Evolutionary conservation across 23 red algal species (phyloP).

Genomic region (Agarophyton chilense): DNA sequence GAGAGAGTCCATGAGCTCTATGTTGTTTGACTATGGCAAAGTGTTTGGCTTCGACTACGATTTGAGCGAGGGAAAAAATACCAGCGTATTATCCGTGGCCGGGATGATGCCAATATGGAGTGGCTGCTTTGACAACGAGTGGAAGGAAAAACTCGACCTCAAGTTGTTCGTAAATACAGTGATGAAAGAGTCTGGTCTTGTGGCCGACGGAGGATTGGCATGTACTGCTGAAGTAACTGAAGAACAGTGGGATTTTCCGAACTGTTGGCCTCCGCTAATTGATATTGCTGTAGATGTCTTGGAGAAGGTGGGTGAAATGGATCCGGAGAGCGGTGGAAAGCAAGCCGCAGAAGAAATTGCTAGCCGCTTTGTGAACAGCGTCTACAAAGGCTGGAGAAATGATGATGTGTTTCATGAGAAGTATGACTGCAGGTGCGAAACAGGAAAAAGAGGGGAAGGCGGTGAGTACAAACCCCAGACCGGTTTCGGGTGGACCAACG

Average conservation of each 20-base stretch:
- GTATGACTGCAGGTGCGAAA: conserved; percentile 71
- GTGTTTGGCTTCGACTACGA: conserved; percentile 86
- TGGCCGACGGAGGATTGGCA: conserved; percentile 57
- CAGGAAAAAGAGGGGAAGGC: conserved; percentile 60
- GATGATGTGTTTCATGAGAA: conserved; percentile 86
- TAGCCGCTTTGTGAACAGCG: conserved; percentile 47
- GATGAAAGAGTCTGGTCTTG: conserved; percentile 57
- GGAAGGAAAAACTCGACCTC: conserved; percentile 6
- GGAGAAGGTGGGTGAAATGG: background rate
- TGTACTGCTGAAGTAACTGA: conserved; percentile 52
- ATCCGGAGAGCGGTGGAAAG: conserved; percentile 15
- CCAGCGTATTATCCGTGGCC: conserved; percentile 37
- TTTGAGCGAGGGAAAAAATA: conserved; percentile 8
- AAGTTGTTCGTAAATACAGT: conserved; percentile 27
- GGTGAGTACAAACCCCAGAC: conserved; percentile 89
- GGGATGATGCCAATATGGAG: conserved; percentile 89
- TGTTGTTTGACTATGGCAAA: conserved; percentile 60
- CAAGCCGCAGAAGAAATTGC: conserved; percentile 60
- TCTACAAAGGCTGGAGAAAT: conserved; percentile 64
- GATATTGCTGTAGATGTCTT: conserved; percentile 68
- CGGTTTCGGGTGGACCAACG: conserved; percentile 99
- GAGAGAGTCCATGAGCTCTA: conserved; percentile 29
- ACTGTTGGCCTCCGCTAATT: conserved; percentile 91
- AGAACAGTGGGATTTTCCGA: conserved; percentile 95
- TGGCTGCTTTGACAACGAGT: conserved; percentile 31